These are phyloP conservation scores for Claviceps quebecensis DNA, from an alignment of 2,329 filamentous ascomycete genomes.

Conservation along the genomic window DNA sequence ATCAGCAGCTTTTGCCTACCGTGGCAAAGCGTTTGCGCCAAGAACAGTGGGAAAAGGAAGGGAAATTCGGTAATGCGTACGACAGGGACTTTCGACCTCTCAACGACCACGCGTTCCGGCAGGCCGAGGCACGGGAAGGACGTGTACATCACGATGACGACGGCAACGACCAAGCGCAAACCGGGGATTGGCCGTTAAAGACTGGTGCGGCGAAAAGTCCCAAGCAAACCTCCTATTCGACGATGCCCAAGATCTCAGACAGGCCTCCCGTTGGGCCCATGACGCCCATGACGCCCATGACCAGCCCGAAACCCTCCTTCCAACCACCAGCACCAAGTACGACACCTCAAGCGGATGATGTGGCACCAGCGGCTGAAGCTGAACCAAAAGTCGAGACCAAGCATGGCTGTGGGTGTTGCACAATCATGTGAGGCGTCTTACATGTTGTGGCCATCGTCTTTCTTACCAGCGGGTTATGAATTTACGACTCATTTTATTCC, in stretches of 20 bases:
- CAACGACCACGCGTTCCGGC: slow-evolving; percentile 47
- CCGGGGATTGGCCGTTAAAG: slow-evolving; percentile 47
- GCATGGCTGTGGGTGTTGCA: slow-evolving; percentile 35
- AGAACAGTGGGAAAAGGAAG: slow-evolving; percentile 89
- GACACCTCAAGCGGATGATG: slow-evolving; percentile 9
- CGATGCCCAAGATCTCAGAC: slow-evolving; percentile 44
- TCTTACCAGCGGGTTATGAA: slow-evolving; percentile 12
- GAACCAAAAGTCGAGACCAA: slow-evolving; percentile 19
- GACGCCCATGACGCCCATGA: slow-evolving; percentile 30
- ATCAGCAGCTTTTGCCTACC: slow-evolving; percentile 89
- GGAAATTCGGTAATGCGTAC: slow-evolving; percentile 71
- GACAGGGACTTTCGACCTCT: slow-evolving; percentile 79
- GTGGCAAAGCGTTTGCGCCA: slow-evolving; percentile 84
- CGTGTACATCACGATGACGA: slow-evolving; percentile 11
- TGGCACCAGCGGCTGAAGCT: slow-evolving; percentile 3
- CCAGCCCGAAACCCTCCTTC: slow-evolving; percentile 17
- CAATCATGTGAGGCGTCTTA: slow-evolving; percentile 29
- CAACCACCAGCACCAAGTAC: slow-evolving; percentile 5
- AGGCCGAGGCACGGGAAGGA: slow-evolving; percentile 26
- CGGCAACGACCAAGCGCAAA: slow-evolving; percentile 16
- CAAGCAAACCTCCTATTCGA: slow-evolving; percentile 40
- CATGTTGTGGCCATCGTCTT: not conserved
- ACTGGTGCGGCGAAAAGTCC: slow-evolving; percentile 32
- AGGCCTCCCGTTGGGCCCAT: slow-evolving; percentile 19
- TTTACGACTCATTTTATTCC: slow-evolving; percentile 4